Conservation (phyloP, 2,329 filamentous ascomycete genomes). For the Meredithiella fracta region DNA sequence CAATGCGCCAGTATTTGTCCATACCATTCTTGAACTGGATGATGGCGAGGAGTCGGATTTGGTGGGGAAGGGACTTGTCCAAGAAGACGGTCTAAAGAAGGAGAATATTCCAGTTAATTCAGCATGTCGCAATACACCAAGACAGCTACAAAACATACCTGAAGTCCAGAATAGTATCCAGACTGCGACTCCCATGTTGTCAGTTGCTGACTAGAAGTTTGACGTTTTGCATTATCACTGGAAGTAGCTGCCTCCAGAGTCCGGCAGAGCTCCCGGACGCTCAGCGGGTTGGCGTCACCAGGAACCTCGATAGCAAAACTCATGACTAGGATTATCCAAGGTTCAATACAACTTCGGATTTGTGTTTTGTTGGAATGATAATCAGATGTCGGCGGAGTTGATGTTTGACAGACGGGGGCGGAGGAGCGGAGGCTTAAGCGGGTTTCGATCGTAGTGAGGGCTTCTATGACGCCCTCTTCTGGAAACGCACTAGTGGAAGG, state of each 20-base stretch:
- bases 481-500: not conserved
- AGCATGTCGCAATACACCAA: not conserved
- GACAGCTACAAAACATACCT: constrained; percentile 34
- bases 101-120: not conserved
- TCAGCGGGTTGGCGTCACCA: constrained; percentile 63
- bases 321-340: constrained; percentile 29
- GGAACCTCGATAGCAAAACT: constrained; percentile 60
- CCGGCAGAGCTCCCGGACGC: constrained; percentile 44
- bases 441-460: not conserved
- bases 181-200: constrained; percentile 51
- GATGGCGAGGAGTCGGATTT: constrained; percentile 74
- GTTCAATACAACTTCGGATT: not conserved
- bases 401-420: not conserved
- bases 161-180: constrained; percentile 51
- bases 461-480: not conserved
- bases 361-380: not conserved
- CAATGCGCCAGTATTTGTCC: constrained; percentile 75
- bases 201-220: constrained; percentile 54
- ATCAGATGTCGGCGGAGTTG: no score
- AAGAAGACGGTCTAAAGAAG: constrained; percentile 54
- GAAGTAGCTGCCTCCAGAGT: constrained; percentile 48
- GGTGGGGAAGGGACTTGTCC: constrained; percentile 56
- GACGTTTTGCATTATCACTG: constrained; percentile 43
- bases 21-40: constrained; percentile 96
- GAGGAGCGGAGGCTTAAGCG: not conserved